Evolutionary conservation across 1,139 yeast genomes (phyloP), one percentile per base, ranked within the genome.

Genomic region (Lodderomyces theae): DNA sequence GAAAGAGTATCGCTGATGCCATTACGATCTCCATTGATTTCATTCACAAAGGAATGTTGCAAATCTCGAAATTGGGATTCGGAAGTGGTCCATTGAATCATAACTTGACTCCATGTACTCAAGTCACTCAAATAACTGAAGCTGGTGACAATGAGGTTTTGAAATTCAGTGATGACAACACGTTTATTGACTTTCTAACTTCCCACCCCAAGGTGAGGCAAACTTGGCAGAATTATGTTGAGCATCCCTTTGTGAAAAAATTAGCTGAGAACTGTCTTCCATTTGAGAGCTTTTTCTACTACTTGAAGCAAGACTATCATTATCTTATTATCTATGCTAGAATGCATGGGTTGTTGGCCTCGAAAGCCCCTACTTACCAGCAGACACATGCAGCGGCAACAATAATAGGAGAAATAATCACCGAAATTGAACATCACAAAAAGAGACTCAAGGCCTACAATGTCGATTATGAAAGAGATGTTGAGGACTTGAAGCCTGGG

Each of bases 11-110:
- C 9, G 49, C 53, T 2, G 70, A 68, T 3, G 68, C 95, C 0
- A 73, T 86, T 6, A 69, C 69, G 6, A 63, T 74, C 18, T 77
- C 84, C 0, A 76, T 86, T 41, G 76, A 75, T 46, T 89, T 77
- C 52, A 81, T 87, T 12, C 89, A 82, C 51, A 67, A 68, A 42
- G 89, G 86, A 2, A 82, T 88, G 50, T 56, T 66, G 2, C 60
- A 57, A 22, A 52, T 60, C 51, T 38, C 43, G 10, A 64, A 62
- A 37, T 54, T 82, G 21, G 90, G 90, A 1, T 62, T 66, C 31
- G 86, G 85, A 0, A 60, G 80, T 55, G 95, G 95, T 0, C 95
- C 96, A 1, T 66, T 87, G 44, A 83, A 84, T 56, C 95, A 85
- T 46, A 46, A 60, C 11, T 61, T 55, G 23, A 46, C 29, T 18